Percentiles rank a stretch among this genome's conserved stretches.
phyloP scores from a whole-genome alignment of 371 early-diverging fungal species.

The Apophysomyces sp. region DNA sequence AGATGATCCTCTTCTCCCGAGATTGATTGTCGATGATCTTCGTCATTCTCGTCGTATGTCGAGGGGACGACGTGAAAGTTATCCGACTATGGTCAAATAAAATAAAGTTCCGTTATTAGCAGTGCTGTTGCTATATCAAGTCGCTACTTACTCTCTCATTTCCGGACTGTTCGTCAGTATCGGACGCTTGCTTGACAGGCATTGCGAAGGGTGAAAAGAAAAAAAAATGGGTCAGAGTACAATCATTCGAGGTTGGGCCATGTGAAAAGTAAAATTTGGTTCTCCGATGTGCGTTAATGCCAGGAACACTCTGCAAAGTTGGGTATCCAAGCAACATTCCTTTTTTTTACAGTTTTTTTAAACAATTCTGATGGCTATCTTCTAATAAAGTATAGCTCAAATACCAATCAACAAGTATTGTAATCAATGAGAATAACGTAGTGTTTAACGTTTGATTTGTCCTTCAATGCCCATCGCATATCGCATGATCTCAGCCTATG shows the following conservation, averaged over 20 bases:
- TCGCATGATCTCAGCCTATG: slow-evolving; percentile 58
- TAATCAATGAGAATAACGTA: neutral
- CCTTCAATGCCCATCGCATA: slow-evolving; percentile 64
- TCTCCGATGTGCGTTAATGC: too few relatives aligned
- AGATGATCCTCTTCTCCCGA: neutral
- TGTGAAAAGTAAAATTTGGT: neutral
- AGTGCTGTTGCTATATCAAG: too few relatives aligned
- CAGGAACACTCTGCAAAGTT: too few relatives aligned
- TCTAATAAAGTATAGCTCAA: too few relatives aligned
- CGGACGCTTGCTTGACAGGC: neutral
- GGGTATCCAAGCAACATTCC: too few relatives aligned
- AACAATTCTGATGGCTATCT: neutral
- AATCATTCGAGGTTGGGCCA: neutral
- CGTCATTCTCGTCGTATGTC: slow-evolving; percentile 4
- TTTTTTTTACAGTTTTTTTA: too few relatives aligned
- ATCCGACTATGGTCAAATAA: neutral
- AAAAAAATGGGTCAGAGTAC: neutral
- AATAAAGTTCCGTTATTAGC: too few relatives aligned
- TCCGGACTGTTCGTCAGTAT: neutral
- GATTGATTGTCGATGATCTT: neutral
- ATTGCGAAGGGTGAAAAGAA: neutral
- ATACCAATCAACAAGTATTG: too few relatives aligned
- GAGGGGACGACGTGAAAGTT: slow-evolving; percentile 25
- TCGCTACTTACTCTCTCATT: neutral
- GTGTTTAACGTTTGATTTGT: neutral